Evolutionary conservation across 352 stramenopile species (phyloP).

Genomic region (Stramenopiles sp.): DNA sequence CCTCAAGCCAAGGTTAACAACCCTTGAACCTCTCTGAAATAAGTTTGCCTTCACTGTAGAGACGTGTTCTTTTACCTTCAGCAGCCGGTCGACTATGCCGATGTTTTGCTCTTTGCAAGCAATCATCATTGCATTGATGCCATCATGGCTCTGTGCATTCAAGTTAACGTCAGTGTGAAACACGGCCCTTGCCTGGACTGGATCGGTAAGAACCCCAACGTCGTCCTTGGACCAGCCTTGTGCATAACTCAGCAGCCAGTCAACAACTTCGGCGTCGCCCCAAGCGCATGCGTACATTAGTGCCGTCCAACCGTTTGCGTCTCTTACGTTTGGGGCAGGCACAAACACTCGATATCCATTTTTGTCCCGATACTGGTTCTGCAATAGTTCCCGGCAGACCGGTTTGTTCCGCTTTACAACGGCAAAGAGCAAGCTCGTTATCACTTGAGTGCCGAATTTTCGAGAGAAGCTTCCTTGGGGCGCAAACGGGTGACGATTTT

Average conservation of each 20-base stretch:
- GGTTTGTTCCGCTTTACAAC: neutral
- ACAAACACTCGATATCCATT: slow-evolving; percentile 3
- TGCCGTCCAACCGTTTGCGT: slow-evolving; percentile 5
- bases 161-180: slow-evolving; percentile 3
- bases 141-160: slow-evolving; percentile 1
- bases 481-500: neutral
- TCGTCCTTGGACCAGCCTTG: neutral
- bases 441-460: neutral
- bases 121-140: slow-evolving; percentile 6
- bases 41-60: slow-evolving; percentile 2
- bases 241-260: neutral
- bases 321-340: neutral
- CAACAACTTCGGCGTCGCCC: neutral
- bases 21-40: slow-evolving; percentile 1
- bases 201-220: slow-evolving; percentile 3
- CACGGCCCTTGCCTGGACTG: slow-evolving; percentile 1
- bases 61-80: neutral
- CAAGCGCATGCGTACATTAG: neutral
- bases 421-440: neutral
- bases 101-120: slow-evolving; percentile 2
- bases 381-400: slow-evolving; percentile 5
- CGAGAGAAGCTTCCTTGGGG: neutral
- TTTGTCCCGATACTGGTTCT: slow-evolving; percentile 2
- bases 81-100: neutral
- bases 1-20: neutral